Conservation (phyloP, 2,329 filamentous ascomycete species). For the Aureobasidium sp. region DNA sequence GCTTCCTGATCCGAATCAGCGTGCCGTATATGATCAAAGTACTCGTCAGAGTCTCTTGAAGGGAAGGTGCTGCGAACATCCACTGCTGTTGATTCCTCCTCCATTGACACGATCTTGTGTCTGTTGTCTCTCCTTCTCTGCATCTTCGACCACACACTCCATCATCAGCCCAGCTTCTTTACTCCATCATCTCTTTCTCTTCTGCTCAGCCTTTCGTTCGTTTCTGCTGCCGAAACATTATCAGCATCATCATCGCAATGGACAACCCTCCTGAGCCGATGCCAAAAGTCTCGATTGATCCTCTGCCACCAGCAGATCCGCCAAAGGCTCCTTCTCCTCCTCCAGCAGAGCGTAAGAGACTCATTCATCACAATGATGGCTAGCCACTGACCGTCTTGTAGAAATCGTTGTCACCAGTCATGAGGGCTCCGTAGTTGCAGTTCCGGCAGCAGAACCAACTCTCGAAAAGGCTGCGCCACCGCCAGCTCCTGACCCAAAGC, state of each 20-base stretch:
- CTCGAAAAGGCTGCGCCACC: constrained; percentile 6
- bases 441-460: constrained; percentile 9
- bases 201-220: neutral
- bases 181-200: neutral
- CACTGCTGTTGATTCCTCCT: neutral
- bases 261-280: constrained; percentile 15
- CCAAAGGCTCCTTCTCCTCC: neutral
- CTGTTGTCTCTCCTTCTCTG: neutral
- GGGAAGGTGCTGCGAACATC: neutral
- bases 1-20: too few relatives aligned
- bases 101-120: neutral
- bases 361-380: neutral
- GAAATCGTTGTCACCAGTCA: constrained; percentile 12
- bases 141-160: neutral
- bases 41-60: too few relatives aligned
- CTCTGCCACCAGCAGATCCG: neutral
- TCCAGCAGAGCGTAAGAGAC: constrained; percentile 3
- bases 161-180: neutral
- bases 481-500: neutral
- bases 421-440: constrained; percentile 5
- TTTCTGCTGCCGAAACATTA: neutral
- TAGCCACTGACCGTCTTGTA: neutral
- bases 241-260: constrained; percentile 6
- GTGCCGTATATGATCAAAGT: too few relatives aligned
- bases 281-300: constrained; percentile 12